A percentile compares a stretch with the other conserved stretches of the same genome.
These are phyloP conservation scores for Starmerella roubikii DNA, from an alignment of 805 yeast genomes.

Conservation along the genomic window DNA sequence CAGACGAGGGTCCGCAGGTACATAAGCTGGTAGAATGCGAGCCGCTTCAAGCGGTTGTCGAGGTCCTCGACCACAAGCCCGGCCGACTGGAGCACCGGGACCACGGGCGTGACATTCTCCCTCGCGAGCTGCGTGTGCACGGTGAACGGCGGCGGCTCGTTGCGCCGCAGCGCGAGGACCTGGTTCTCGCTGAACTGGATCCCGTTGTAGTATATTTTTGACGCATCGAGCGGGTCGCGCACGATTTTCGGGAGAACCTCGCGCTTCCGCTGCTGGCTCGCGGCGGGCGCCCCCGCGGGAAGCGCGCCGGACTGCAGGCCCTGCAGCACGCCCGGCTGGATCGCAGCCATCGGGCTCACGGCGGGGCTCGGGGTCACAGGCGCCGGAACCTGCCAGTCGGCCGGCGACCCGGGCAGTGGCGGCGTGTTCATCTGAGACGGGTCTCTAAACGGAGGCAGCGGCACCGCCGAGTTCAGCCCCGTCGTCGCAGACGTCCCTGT, in stretches of 20 bases:
- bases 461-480: no score
- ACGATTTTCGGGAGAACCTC: constrained; percentile 10
- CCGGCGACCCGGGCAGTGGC: constrained; percentile 1
- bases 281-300: not conserved
- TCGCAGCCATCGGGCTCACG: constrained; percentile 8
- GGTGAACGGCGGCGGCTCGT: constrained; percentile 3
- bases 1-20: constrained; percentile 12
- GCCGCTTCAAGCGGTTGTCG: constrained; percentile 9
- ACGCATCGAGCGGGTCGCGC: constrained; percentile 5
- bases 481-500: no score
- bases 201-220: constrained; percentile 8
- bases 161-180: constrained; percentile 3
- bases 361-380: constrained; percentile 2
- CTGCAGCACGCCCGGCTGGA: not conserved
- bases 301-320: not conserved
- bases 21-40: constrained; percentile 13
- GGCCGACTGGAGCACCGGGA: constrained; percentile 3
- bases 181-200: constrained; percentile 4
- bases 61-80: constrained; percentile 1
- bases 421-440: not conserved
- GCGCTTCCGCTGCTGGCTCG: not conserved
- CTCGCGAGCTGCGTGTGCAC: not conserved
- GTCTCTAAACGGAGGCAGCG: no score
- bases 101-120: constrained; percentile 2
- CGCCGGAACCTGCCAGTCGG: not conserved